Conservation (phyloP, 2,329 filamentous ascomycete genomes). For the Magnaporthales sp. region DNA sequence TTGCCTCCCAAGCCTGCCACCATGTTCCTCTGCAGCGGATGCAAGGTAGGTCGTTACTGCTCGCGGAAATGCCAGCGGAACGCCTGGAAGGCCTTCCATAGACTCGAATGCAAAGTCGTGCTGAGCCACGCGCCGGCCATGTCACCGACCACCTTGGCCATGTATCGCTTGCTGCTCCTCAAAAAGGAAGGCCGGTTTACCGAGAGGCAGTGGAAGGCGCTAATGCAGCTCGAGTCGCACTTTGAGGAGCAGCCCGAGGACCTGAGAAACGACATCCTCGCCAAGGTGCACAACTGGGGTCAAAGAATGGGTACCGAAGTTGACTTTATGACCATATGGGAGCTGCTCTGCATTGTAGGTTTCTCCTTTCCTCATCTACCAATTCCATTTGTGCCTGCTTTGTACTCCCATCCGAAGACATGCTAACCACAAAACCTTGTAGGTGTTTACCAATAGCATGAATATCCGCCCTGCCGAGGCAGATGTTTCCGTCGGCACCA, state of each 20-base stretch:
- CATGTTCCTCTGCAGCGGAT: slow-evolving; percentile 17
- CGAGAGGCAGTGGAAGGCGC: slow-evolving; percentile 6
- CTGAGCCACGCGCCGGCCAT: slow-evolving; percentile 13
- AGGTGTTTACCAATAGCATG: slow-evolving; percentile 19
- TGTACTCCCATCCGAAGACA: not conserved
- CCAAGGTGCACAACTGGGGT: slow-evolving; percentile 3
- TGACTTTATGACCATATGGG: slow-evolving; percentile 3
- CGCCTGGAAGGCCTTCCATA: slow-evolving; percentile 21
- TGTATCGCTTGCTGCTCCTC: slow-evolving; percentile 19
- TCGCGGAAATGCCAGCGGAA: slow-evolving; percentile 19
- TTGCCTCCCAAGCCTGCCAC: not conserved
- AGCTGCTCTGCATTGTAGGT: slow-evolving; percentile 6
- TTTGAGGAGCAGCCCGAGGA: slow-evolving; percentile 13
- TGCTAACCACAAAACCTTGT: not conserved
- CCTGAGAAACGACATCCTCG: not conserved
- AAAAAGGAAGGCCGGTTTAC: slow-evolving; percentile 14
- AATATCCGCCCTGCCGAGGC: slow-evolving; percentile 13
- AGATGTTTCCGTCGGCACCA: slow-evolving; percentile 14
- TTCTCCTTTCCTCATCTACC: too few species aligned
- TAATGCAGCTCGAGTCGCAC: slow-evolving; percentile 16
- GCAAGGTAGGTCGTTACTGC: slow-evolving; percentile 18
- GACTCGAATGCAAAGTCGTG: slow-evolving; percentile 18
- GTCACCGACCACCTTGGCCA: slow-evolving; percentile 10
- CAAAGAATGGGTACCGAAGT: not conserved
- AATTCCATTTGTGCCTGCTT: not conserved